These are phyloP conservation scores for Citrus australasica DNA, from an alignment of 345 rosid species.

Conservation along the genomic window DNA sequence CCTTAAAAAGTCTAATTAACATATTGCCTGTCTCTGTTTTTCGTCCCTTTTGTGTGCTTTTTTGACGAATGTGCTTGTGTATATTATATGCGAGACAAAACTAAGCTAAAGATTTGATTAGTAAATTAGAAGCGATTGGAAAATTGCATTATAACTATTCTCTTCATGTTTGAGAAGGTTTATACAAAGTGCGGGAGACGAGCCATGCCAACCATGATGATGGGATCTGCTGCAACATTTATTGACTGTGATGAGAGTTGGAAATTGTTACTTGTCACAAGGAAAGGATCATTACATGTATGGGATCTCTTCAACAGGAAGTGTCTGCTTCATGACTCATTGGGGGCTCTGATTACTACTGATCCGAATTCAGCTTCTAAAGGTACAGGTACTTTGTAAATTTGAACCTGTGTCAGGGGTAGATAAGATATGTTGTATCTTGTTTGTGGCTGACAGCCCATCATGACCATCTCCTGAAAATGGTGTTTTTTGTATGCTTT, in stretches of 20 bases:
- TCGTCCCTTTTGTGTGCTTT: background rate
- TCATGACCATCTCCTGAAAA: constrained; percentile 1
- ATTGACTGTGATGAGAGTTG: constrained; percentile 90
- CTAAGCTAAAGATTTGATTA: background rate
- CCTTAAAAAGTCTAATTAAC: background rate
- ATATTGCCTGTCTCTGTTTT: background rate
- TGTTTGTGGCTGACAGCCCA: background rate
- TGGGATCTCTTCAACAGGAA: constrained; percentile 84
- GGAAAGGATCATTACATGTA: constrained; percentile 74
- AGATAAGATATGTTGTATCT: background rate
- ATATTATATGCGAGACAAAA: background rate
- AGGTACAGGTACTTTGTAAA: constrained; percentile 31
- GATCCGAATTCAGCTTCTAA: constrained; percentile 51
- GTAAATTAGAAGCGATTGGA: background rate
- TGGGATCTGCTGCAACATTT: constrained; percentile 92
- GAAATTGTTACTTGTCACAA: constrained; percentile 85
- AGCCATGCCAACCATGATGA: constrained; percentile 91
- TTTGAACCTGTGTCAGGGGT: constrained; percentile 2
- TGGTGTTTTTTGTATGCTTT: background rate
- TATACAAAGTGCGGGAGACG: constrained; percentile 97
- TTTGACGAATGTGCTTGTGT: background rate
- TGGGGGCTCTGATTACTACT: constrained; percentile 65
- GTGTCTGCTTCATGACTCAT: constrained; percentile 76
- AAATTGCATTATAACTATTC: background rate
- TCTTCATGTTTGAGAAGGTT: constrained; percentile 43